These are phyloP conservation scores for Striga asiatica DNA, from an alignment of 257 asterid genomes.

Conservation along the genomic window DNA sequence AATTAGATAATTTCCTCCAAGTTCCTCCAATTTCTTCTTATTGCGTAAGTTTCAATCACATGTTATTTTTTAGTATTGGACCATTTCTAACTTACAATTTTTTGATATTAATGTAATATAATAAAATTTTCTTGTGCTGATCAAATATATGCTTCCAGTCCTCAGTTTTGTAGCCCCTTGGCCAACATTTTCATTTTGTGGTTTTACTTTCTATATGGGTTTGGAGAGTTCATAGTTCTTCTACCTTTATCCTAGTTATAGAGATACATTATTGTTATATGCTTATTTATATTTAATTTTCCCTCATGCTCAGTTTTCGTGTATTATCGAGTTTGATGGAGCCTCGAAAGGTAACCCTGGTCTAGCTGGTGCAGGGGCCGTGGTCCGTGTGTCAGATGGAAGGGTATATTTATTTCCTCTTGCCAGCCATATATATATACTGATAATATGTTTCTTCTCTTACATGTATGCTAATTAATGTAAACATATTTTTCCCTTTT, in stretches of 20 bases:
- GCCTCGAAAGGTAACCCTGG: slow-evolving; percentile 99
- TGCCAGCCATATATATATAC: too few species aligned
- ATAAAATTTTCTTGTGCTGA: too few species aligned
- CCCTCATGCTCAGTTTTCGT: slow-evolving; percentile 41
- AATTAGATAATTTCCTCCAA: slow-evolving; percentile 66
- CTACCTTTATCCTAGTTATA: too few species aligned
- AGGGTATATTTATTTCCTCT: slow-evolving; percentile 24
- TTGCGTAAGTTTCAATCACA: slow-evolving; percentile 48
- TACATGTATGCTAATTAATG: neutral
- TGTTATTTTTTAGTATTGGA: slow-evolving; percentile 7
- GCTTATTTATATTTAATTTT: too few species aligned
- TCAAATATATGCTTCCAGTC: too few species aligned
- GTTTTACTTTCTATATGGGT: too few species aligned
- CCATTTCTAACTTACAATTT: too few species aligned
- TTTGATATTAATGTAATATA: too few species aligned
- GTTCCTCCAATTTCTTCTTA: slow-evolving; percentile 73
- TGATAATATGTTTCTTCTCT: neutral
- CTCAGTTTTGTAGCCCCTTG: slow-evolving; percentile 6
- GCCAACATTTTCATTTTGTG: too few species aligned
- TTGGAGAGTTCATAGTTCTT: too few species aligned
- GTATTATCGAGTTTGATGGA: slow-evolving; percentile 85
- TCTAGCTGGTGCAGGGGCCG: slow-evolving; percentile 95
- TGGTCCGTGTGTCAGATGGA: slow-evolving; percentile 75
- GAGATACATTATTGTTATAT: too few species aligned
- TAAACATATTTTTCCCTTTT: too few species aligned